Evolutionary conservation across 345 rosid genomes (phyloP).

Genomic region (Dipteronia dyeriana): DNA sequence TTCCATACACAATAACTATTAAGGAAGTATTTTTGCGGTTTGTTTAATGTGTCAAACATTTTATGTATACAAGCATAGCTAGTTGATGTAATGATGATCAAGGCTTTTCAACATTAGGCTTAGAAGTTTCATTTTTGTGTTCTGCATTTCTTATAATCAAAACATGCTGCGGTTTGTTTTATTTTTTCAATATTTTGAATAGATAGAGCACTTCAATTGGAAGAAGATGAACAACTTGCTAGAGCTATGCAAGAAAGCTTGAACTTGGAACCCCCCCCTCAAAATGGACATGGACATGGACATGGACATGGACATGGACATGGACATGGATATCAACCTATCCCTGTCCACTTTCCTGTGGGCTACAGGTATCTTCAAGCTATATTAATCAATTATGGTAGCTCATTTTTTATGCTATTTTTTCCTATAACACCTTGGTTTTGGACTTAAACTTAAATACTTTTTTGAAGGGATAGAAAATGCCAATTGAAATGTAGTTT

Average conservation of each 20-base stretch:
- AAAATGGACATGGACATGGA: slow-evolving; percentile 37
- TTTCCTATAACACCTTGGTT: background rate
- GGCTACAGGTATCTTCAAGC: slow-evolving; percentile 67
- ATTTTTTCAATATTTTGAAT: slow-evolving; percentile 27
- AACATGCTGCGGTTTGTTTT: slow-evolving; percentile 19
- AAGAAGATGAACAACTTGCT: slow-evolving; percentile 94
- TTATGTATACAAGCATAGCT: background rate
- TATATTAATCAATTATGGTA: slow-evolving; percentile 9
- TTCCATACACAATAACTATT: background rate
- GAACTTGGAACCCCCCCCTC: slow-evolving; percentile 59
- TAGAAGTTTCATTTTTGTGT: background rate
- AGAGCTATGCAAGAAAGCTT: slow-evolving; percentile 89
- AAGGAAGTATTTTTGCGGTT: background rate
- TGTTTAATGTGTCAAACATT: background rate
- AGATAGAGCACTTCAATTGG: slow-evolving; percentile 58
- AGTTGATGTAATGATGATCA: background rate
- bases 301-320: slow-evolving; percentile 29
- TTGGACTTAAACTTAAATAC: background rate
- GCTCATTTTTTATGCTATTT: background rate
- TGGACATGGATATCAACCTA: slow-evolving; percentile 32
- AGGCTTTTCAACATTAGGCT: background rate
- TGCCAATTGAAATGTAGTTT: slow-evolving; percentile 8
- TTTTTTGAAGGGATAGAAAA: background rate
- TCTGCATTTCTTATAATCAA: slow-evolving; percentile 8
- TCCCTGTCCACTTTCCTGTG: slow-evolving; percentile 53